Conservation (phyloP, 495 filamentous ascomycete genomes). For the Thozetella sp. region DNA sequence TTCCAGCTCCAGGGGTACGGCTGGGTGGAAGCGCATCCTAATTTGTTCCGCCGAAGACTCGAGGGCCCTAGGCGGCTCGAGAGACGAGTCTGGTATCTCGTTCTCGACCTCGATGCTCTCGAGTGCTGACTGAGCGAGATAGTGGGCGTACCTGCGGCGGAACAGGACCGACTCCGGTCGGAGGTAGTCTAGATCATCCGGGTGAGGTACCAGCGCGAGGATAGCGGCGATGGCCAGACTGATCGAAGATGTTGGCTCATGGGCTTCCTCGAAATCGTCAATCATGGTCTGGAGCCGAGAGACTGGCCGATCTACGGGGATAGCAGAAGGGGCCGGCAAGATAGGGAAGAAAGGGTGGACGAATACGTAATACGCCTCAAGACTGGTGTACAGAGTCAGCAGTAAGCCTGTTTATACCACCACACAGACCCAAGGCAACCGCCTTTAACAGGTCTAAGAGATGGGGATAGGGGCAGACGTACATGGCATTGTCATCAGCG, state of each 20-base stretch:
- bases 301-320: conserved; percentile 41
- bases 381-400: no score
- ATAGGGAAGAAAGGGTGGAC: conserved; percentile 63
- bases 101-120: conserved; percentile 57
- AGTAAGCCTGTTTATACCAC: no score
- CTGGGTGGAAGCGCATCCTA: conserved; percentile 52
- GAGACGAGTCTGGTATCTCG: conserved; percentile 55
- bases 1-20: conserved; percentile 54
- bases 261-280: conserved; percentile 34
- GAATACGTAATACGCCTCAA: conserved; percentile 63
- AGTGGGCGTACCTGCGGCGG: conserved; percentile 55
- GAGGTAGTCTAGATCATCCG: conserved; percentile 47
- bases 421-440: no score
- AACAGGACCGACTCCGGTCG: conserved; percentile 44
- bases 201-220: conserved; percentile 56
- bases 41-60: conserved; percentile 39
- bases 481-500: no score
- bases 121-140: conserved; percentile 54
- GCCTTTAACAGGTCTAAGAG: no score
- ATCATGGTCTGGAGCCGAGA: conserved; percentile 41
- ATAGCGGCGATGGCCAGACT: conserved; percentile 58
- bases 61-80: conserved; percentile 53
- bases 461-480: no score
- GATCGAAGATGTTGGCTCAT: conserved; percentile 54
- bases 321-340: conserved; percentile 51